These are phyloP conservation scores for Apiotrichum akiyoshidainum DNA, from an alignment of 1,284 basidiomycete species.

Conservation along the genomic window DNA sequence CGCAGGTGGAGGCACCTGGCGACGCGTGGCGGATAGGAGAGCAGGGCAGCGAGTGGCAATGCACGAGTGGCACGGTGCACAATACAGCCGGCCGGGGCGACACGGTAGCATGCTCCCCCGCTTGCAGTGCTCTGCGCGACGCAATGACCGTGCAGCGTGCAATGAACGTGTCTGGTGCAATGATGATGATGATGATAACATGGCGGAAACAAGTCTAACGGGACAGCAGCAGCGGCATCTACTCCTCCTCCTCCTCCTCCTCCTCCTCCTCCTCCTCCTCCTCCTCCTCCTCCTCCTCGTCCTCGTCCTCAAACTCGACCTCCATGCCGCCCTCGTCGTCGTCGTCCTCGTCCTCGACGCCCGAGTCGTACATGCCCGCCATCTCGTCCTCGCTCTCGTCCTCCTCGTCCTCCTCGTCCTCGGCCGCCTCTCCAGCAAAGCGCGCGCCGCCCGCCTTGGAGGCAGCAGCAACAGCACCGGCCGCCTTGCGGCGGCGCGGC, in stretches of 20 bases:
- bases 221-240: too few species aligned
- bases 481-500: conserved; percentile 50
- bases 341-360: conserved; percentile 22
- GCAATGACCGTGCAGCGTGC: too few species aligned
- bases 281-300: conserved; percentile 28
- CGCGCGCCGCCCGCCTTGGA: conserved; percentile 27
- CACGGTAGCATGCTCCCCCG: too few species aligned
- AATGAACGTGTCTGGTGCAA: neutral
- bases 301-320: conserved; percentile 23
- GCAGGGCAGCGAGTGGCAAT: too few species aligned
- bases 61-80: too few species aligned
- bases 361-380: conserved; percentile 25
- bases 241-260: neutral
- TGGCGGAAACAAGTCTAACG: too few species aligned
- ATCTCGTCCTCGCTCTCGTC: conserved; percentile 30
- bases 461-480: conserved; percentile 32
- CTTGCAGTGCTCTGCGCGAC: too few species aligned
- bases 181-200: too few species aligned
- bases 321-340: conserved; percentile 21
- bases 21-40: too few species aligned
- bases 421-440: conserved; percentile 26
- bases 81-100: too few species aligned
- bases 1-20: too few species aligned
- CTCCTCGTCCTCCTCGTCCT: conserved; percentile 31
- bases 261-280: conserved; percentile 49